These are phyloP conservation scores for Francoa sonchifolia DNA, from an alignment of 441 rosid species.

Conservation along the genomic window DNA sequence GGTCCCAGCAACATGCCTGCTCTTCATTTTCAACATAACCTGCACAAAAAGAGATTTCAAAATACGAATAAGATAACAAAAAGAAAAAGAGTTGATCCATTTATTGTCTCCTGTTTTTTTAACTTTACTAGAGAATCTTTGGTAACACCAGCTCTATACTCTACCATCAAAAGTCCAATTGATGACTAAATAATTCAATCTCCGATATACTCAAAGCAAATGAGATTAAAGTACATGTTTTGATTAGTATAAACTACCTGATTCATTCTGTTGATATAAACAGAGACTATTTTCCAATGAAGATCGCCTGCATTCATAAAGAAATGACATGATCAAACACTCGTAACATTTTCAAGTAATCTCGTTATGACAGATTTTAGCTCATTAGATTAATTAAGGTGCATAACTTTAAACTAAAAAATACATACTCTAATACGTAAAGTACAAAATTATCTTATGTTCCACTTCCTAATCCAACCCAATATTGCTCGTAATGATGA, in stretches of 20 bases:
- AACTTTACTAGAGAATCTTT: constrained; percentile 17
- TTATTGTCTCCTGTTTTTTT: constrained; percentile 28
- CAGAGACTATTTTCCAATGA: constrained; percentile 88
- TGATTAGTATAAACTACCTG: constrained; percentile 32
- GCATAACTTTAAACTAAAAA: too few relatives aligned
- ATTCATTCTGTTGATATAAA: constrained; percentile 59
- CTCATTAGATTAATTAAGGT: too few relatives aligned
- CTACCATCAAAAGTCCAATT: constrained; percentile 26
- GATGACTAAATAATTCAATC: constrained; percentile 42
- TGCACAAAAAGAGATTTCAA: constrained; percentile 27
- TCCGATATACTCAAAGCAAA: constrained; percentile 8
- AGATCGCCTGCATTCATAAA: constrained; percentile 46
- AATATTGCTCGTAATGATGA: too few relatives aligned
- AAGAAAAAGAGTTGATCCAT: constrained; percentile 16
- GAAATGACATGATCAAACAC: background rate
- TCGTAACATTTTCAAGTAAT: background rate
- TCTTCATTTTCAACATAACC: constrained; percentile 91
- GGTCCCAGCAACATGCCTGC: constrained; percentile 90
- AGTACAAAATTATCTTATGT: too few relatives aligned
- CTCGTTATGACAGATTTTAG: too few relatives aligned
- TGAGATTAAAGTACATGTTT: background rate
- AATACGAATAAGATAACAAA: background rate
- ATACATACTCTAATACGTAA: too few relatives aligned
- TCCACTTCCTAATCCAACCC: too few relatives aligned
- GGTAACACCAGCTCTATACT: constrained; percentile 19